Evolutionary conservation across 176 grass and related monocot species (phyloP).

Genomic region (Oryza meridionalis): DNA sequence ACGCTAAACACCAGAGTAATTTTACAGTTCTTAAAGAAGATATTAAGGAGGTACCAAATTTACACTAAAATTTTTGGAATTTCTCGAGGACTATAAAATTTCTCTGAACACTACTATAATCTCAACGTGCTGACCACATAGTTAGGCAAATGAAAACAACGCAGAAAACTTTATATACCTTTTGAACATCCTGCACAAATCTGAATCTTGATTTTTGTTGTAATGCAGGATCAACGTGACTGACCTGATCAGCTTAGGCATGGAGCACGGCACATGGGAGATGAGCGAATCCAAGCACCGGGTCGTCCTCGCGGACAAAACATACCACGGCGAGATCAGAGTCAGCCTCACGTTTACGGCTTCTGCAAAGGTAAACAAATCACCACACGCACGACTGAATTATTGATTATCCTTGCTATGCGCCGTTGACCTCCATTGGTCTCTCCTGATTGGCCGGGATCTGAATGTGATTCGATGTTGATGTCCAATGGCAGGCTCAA

Average conservation of each 20-base stretch:
- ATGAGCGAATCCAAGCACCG: constrained; percentile 59
- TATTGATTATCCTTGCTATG: neutral
- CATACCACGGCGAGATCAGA: constrained; percentile 75
- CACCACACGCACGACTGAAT: neutral
- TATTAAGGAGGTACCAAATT: too few relatives aligned
- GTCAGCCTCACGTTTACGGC: constrained; percentile 64
- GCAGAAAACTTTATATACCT: neutral
- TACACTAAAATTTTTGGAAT: too few relatives aligned
- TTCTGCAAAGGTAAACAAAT: constrained; percentile 42
- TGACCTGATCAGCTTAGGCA: constrained; percentile 63
- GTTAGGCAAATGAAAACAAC: neutral
- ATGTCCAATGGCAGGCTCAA: constrained; percentile 10
- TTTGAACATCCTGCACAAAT: neutral
- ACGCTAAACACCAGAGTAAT: too few relatives aligned
- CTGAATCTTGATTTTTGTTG: neutral
- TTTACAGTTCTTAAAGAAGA: too few relatives aligned
- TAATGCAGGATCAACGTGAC: constrained; percentile 77
- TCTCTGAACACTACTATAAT: neutral
- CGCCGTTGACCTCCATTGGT: neutral
- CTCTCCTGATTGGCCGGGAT: neutral
- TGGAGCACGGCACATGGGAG: constrained; percentile 55
- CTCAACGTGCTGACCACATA: neutral
- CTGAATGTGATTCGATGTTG: neutral
- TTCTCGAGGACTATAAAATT: too few relatives aligned
- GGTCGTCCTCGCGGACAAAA: constrained; percentile 61